Evolutionary conservation across 2,329 filamentous ascomycete genomes (phyloP), one percentile per base, ranked within the genome.

Genomic region (Claviceps citrina): DNA sequence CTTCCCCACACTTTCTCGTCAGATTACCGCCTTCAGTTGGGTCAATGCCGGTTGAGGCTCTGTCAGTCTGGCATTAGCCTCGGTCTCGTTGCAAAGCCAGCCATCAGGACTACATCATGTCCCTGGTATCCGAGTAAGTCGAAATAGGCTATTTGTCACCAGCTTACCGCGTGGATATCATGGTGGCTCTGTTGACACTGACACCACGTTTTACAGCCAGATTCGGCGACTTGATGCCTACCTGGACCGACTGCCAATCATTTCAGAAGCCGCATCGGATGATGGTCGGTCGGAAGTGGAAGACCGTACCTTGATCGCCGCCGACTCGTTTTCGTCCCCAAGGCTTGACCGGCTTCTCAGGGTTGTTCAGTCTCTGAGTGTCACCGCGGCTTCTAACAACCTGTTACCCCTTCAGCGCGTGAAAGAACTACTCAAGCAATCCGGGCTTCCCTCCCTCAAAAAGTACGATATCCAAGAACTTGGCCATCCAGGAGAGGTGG

Each of bases 291-390:
- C 57, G 26, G 56, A 61, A 26, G 46, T 49, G 20, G 60, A 60
- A 20, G 55, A 59, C 20, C 55, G 58, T 36, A 50, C 49, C 9
- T 54, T 59, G 43, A 43, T 57, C 48, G 54, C 53, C 30, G 52
- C 63, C 31, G 61, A 61, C 38, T 64, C 64, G 33, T 55, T 73
- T 38, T 60, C 69, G 45, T 70, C 68, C 16, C 66, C 70, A 20
- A 63, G 74, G 38, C 62, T 79, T 49, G 62, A 73, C 56, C 67
- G 77, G 39, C 63, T 93, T 30, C 71, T 86, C 47, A 65, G 63
- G 42, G 72, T 86, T 40, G 73, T 84, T 51, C 79, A 80, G 57
- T 66, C 75, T 3, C 62, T 93, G 12, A 87, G 83, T 16, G 75
- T 79, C 4, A 76, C 76, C 2, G 74, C 79, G 1, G 73, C 76